A percentile compares a stretch with the other conserved stretches of the same genome.
phyloP scores from a whole-genome alignment of 2,329 filamentous ascomycete species.

The Sclerotinia sclerotiorum region DNA sequence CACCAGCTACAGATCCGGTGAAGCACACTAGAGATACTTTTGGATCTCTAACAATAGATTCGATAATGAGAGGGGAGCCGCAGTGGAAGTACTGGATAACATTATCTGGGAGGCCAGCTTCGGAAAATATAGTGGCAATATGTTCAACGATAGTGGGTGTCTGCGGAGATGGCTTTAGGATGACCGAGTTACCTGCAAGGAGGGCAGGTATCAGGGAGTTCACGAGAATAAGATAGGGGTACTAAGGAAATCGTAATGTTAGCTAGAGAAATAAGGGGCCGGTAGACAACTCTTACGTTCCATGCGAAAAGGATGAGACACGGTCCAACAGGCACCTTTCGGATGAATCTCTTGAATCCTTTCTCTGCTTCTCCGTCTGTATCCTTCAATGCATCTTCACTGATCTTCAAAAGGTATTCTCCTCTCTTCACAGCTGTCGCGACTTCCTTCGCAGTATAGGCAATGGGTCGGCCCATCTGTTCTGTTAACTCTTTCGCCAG shows the following conservation, averaged over 20 bases:
- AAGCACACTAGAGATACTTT: constrained; percentile 83
- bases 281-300: constrained; percentile 67
- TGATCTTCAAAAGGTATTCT: constrained; percentile 83
- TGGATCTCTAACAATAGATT: constrained; percentile 74
- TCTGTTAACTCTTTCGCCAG: constrained; percentile 82
- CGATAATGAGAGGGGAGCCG: constrained; percentile 73
- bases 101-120: constrained; percentile 77
- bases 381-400: constrained; percentile 73
- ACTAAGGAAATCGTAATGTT: constrained; percentile 55
- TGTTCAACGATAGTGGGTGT: constrained; percentile 91
- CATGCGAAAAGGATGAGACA: constrained; percentile 90
- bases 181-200: constrained; percentile 84
- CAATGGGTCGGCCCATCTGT: constrained; percentile 93
- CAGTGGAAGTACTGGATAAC: constrained; percentile 93
- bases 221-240: constrained; percentile 89
- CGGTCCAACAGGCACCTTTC: constrained; percentile 83
- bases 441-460: constrained; percentile 81
- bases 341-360: constrained; percentile 88
- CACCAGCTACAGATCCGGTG: constrained; percentile 87
- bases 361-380: constrained; percentile 80
- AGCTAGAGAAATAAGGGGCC: constrained; percentile 14
- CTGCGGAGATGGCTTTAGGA: constrained; percentile 92
- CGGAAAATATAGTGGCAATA: constrained; percentile 70
- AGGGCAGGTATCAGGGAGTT: constrained; percentile 93
- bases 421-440: constrained; percentile 80